Base-by-base conservation (phyloP, 495 filamentous ascomycete genomes). In the Coniosporium apollinis region DNA sequence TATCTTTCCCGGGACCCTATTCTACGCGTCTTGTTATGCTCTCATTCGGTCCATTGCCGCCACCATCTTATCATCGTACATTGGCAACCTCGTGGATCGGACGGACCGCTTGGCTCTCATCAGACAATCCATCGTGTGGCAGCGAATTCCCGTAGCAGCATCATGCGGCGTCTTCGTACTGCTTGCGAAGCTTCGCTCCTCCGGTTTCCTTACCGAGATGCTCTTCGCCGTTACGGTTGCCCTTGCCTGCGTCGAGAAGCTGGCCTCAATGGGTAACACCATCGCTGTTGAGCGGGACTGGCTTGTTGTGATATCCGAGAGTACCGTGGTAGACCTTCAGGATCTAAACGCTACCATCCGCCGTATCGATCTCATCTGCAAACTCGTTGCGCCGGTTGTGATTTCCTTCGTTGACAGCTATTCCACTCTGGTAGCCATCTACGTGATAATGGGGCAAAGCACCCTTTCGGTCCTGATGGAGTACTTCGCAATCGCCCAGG, bases 351-450 rank as follows among this genome's bases (percentile, higher is more conserved):
- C 75, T 0, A 61, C 61, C 1, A 81, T 82, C 70, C 61, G 78
- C 20, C 64, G 76, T 1, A 80, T 83, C 34, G 78, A 83, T 45
- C 59, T 83, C 9, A 52, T 72, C 26, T 82, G 78, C 59, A 83
- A 83, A 47, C 64, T 82, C 5, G 28, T 74, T 5, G 75, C 67
- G 0, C 78, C 78, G 5, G 34, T 55, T 3, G 36, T 42, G 5
- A 44, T 55, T 14, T 46, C 51, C 4, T 28, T 52, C 0, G 33
- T 68, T 10, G 57, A 55, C 21, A 38, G 26, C 3, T 19, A 30
- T 1, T 67, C 64, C 0, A 45, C 50, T 2, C 29, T 25, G 11
- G 31, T 53, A 5, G 63, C 64, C 7, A 54, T 68, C 14, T 29
- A 33, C 2, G 34, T 38, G 13, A 62, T 46, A 1, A 37, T 65